These are phyloP conservation scores for Rhizopus arrhizus DNA, from an alignment of 371 early-diverging fungal species.

Conservation along the genomic window DNA sequence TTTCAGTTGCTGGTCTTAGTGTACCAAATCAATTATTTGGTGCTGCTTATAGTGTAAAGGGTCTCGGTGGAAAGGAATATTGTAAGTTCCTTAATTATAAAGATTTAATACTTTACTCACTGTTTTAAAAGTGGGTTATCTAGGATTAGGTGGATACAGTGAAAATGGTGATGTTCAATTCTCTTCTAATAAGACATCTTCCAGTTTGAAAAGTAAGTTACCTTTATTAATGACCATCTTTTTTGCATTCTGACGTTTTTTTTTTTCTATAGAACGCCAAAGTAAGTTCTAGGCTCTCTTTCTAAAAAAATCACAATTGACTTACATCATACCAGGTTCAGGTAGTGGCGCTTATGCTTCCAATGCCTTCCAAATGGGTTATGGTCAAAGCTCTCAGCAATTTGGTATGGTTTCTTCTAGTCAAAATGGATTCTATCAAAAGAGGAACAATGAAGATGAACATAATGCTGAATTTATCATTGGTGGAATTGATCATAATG, in stretches of 20 bases:
- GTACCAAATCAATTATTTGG: conserved; percentile 46
- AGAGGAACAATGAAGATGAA: conserved; percentile 33
- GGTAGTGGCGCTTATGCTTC: conserved; percentile 33
- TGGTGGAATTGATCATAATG: conserved; percentile 48
- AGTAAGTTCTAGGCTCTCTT: conserved; percentile 22
- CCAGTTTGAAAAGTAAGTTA: conserved; percentile 24
- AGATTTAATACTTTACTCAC: background rate
- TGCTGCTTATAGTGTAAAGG: conserved; percentile 45
- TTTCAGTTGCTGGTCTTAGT: conserved; percentile 41
- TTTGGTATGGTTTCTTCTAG: conserved; percentile 35
- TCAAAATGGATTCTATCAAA: conserved; percentile 34
- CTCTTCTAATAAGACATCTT: conserved; percentile 21
- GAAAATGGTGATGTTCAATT: conserved; percentile 40
- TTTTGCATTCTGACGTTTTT: background rate
- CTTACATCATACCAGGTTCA: background rate
- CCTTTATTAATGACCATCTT: background rate
- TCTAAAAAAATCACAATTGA: conserved; percentile 3
- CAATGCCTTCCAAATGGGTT: conserved; percentile 40
- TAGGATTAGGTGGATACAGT: conserved; percentile 46
- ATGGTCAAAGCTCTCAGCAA: conserved; percentile 33
- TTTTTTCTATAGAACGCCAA: conserved; percentile 20
- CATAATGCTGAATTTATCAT: conserved; percentile 45
- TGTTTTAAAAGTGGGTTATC: conserved; percentile 35
- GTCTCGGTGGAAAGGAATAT: conserved; percentile 38
- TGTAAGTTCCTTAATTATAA: conserved; percentile 25